Evolutionary conservation across 208 protist species (phyloP), one percentile per base, ranked within the genome.

Genomic region (Acanthamoeba lenticulata): DNA sequence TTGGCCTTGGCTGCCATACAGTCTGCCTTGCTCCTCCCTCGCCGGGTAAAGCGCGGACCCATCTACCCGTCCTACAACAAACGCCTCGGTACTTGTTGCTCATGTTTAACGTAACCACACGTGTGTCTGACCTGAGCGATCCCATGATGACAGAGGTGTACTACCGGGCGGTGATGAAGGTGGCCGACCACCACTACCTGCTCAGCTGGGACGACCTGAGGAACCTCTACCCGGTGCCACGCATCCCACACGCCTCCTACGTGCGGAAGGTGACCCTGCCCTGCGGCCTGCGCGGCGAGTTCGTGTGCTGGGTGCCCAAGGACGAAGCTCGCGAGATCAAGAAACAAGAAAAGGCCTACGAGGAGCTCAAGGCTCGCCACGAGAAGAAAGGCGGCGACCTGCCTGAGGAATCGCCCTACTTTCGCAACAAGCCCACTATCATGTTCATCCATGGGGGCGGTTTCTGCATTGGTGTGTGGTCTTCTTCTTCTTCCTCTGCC

Each of bases 401-500:
- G 9, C 67, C 67, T 32, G 67, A 77, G 36, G 67, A 77, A 32
- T 44, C 34, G 34, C 67, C 67, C 36, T 77, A 77, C 67, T 77
- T 77, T 32, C 67, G 67, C 67, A 77, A 77, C 67, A 77, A 77
- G 36, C 67, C 67, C 67, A 77, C 67, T 7, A 77, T 77, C 67
- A 15, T 77, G 32, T 77, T 77, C 34, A 42, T 77, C 36, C 67
- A 77, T 32, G 67, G 67, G 29, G 67, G 67, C 11, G 67, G 67
- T n/a, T 77, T 77, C 67, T 77, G 67, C 67, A 77, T 77, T 17
- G 67, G 67, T 77, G n/a, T n/a, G 32, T n/a, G n/a, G n/a, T n/a
- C n/a, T n/a, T n/a, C n/a, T n/a, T n/a, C n/a, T 74, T 0, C 27
- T 6, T 32, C 55, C 5, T 62, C 17, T 62, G 55, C 2, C 11